These are phyloP conservation scores for Alternaria dauci DNA, from an alignment of 2,329 filamentous ascomycete species.

Conservation along the genomic window DNA sequence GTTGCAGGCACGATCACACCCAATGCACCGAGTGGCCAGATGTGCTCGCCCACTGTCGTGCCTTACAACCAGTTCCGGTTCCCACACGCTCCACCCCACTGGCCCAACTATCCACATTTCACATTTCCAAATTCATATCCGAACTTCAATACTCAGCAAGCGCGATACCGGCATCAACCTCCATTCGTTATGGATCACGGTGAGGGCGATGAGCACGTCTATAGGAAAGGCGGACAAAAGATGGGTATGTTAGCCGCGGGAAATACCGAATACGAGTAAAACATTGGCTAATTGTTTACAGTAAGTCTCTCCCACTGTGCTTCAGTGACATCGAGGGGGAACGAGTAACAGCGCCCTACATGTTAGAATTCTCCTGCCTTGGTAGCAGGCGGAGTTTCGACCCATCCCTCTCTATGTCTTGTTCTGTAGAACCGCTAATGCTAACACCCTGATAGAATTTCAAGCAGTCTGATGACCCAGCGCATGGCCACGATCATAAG, in stretches of 20 bases:
- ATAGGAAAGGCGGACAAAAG: not conserved
- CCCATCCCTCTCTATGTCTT: not conserved
- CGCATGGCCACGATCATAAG: not conserved
- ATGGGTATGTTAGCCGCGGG: not conserved
- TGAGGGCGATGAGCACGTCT: not conserved
- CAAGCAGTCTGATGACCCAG: not conserved
- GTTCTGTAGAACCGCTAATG: not conserved
- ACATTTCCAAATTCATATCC: not conserved
- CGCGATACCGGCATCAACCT: not conserved
- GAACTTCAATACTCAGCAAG: not conserved
- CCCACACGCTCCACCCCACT: too few relatives aligned
- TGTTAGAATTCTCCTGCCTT: not conserved
- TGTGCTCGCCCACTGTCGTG: not conserved
- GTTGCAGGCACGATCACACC: not conserved
- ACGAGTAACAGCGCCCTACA: not conserved
- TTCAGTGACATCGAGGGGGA: not conserved
- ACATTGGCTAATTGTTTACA: not conserved
- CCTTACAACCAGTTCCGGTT: not conserved
- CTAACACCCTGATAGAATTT: not conserved
- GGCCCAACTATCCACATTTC: not conserved
- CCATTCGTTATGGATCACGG: not conserved
- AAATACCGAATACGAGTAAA: not conserved
- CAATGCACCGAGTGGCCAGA: not conserved
- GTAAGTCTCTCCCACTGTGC: not conserved
- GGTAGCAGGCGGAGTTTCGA: not conserved